phyloP scores from a whole-genome alignment of 2,329 filamentous ascomycete species.

The Acephala macrosclerotiorum region DNA sequence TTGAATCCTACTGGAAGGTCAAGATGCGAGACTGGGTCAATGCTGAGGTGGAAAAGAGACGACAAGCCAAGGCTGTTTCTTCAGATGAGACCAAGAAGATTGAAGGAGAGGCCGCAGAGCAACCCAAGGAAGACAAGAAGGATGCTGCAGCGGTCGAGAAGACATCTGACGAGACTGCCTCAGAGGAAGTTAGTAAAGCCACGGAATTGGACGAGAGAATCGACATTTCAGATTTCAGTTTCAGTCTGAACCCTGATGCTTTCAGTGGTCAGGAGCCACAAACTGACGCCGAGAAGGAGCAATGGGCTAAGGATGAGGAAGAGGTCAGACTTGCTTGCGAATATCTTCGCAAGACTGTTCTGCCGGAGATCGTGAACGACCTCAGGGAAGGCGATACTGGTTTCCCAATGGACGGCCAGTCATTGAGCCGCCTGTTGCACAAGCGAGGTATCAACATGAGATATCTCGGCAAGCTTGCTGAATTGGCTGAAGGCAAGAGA shows the following conservation, averaged over 20 bases:
- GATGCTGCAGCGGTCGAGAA: conserved; percentile 38
- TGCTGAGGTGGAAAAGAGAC: conserved; percentile 73
- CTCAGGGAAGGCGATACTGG: conserved; percentile 92
- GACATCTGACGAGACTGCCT: conserved; percentile 40
- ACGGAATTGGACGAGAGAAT: conserved; percentile 64
- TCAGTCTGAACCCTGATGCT: conserved; percentile 91
- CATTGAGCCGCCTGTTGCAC: conserved; percentile 86
- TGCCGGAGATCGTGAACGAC: conserved; percentile 87
- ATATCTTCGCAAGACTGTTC: conserved; percentile 77
- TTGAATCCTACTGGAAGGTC: conserved; percentile 83
- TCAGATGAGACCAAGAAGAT: conserved; percentile 40
- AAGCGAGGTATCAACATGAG: conserved; percentile 97
- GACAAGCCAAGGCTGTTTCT: conserved; percentile 49
- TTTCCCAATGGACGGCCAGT: conserved; percentile 98
- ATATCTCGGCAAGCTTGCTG: conserved; percentile 87
- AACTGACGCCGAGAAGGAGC: conserved; percentile 86
- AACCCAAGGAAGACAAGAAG: conserved; percentile 39
- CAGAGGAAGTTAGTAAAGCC: conserved; percentile 36
- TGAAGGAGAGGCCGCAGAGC: conserved; percentile 38
- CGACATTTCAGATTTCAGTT: conserved; percentile 86
- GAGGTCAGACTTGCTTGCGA: conserved; percentile 86
- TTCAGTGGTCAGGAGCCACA: conserved; percentile 93
- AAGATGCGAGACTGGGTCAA: conserved; percentile 92
- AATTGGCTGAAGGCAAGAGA: conserved; percentile 72
- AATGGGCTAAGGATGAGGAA: conserved; percentile 83